Conservation (phyloP, 2,329 filamentous ascomycete species). For the Cercospora sp. region DNA sequence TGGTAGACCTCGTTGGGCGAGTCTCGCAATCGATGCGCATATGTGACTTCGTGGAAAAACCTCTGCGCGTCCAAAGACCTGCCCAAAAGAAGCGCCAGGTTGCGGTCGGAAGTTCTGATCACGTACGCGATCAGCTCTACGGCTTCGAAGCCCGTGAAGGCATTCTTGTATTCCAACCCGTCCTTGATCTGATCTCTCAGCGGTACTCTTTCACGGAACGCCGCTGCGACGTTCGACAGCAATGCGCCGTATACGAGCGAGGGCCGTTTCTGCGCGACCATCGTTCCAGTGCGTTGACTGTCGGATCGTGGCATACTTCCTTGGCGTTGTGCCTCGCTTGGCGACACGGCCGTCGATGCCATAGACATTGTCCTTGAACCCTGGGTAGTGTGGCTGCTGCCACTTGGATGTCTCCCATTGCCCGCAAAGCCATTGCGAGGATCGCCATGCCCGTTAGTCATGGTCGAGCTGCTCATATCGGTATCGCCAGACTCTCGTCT, state of each 20-base stretch:
- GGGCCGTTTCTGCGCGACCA: constrained; percentile 63
- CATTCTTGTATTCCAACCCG: constrained; percentile 93
- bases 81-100: constrained; percentile 85
- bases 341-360: constrained; percentile 75
- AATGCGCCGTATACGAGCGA: constrained; percentile 92
- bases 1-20: constrained; percentile 95
- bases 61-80: constrained; percentile 95
- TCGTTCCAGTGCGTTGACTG: constrained; percentile 46
- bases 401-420: constrained; percentile 31
- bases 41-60: constrained; percentile 98
- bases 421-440: constrained; percentile 27
- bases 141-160: constrained; percentile 92
- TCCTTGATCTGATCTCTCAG: constrained; percentile 92
- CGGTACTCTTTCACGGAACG: constrained; percentile 84
- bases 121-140: constrained; percentile 96
- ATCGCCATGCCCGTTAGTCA: constrained; percentile 36
- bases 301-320: constrained; percentile 39
- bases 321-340: constrained; percentile 32
- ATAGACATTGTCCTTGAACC: constrained; percentile 80
- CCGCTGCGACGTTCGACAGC: constrained; percentile 87
- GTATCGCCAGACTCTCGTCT: constrained; percentile 56
- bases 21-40: constrained; percentile 92
- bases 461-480: constrained; percentile 26
- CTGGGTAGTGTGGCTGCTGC: constrained; percentile 40
- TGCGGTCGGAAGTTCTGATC: constrained; percentile 94